Percentiles rank a stretch among this genome's conserved stretches.
phyloP scores from a whole-genome alignment of 164 flowering plant species.

The Stephania cephalantha region DNA sequence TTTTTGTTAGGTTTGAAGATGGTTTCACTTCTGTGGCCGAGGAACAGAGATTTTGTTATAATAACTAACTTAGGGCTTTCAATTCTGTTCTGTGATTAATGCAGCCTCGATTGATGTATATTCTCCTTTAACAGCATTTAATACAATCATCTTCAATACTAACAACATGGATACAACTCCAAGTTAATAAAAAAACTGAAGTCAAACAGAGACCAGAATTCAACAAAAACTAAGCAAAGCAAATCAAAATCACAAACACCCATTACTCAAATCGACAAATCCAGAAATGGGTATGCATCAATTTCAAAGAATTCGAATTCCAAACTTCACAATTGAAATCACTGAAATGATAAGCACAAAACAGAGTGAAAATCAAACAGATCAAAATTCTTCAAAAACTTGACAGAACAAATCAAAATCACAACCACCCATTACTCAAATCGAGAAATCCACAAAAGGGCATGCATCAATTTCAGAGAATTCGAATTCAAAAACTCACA shows the following conservation, averaged over 20 bases:
- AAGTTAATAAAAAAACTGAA: too few relatives aligned
- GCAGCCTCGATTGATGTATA: neutral
- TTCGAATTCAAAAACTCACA: neutral
- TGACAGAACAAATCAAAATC: neutral
- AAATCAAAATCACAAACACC: neutral
- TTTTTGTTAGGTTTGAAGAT: neutral
- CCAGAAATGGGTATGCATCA: neutral
- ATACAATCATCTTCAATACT: too few relatives aligned
- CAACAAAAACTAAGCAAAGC: neutral
- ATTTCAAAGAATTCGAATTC: neutral
- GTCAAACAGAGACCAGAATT: neutral
- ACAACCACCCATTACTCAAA: neutral
- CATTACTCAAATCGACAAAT: neutral
- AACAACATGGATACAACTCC: too few relatives aligned
- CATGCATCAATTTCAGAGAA: neutral
- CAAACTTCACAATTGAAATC: neutral
- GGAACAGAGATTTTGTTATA: neutral
- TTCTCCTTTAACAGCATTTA: neutral
- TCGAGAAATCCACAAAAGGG: neutral
- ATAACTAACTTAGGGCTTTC: neutral
- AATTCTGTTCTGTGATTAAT: neutral
- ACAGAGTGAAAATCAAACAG: neutral
- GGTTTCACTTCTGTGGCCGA: neutral
- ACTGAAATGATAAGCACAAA: neutral
- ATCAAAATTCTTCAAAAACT: neutral